A percentile compares a stretch with the other conserved stretches of the same genome.
Evolutionary conservation across 2,329 filamentous ascomycete genomes (phyloP).

Genomic region (Hypoxylon sp.): DNA sequence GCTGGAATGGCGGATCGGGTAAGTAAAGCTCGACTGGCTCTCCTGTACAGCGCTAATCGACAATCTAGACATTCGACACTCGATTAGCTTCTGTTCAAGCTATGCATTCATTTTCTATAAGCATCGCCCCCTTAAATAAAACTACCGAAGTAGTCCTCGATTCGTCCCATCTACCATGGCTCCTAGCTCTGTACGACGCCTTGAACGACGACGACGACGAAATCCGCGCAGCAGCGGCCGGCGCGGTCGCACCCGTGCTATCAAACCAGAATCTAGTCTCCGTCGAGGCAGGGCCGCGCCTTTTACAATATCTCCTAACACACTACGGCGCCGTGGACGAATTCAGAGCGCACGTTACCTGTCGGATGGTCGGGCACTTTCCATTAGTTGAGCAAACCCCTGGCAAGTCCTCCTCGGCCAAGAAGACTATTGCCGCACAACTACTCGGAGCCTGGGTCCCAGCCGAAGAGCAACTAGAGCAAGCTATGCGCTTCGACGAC

Average conservation of each 20-base stretch:
- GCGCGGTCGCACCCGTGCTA: constrained; percentile 58
- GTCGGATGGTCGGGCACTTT: constrained; percentile 53
- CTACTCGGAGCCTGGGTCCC: constrained; percentile 32
- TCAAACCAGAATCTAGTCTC: constrained; percentile 53
- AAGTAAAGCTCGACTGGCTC: constrained; percentile 26
- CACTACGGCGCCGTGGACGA: constrained; percentile 47
- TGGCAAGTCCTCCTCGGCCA: too few relatives aligned
- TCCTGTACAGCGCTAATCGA: background rate
- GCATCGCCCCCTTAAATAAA: constrained; percentile 41
- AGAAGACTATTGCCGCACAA: constrained; percentile 4
- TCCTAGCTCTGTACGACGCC: constrained; percentile 75
- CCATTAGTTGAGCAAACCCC: too few relatives aligned
- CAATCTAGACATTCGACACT: constrained; percentile 67
- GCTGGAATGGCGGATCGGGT: constrained; percentile 60
- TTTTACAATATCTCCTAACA: constrained; percentile 54
- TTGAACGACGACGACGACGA: constrained; percentile 94
- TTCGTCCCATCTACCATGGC: constrained; percentile 59
- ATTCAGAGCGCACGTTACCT: constrained; percentile 53
- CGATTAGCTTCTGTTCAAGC: constrained; percentile 68
- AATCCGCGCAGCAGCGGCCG: constrained; percentile 72
- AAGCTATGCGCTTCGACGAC: constrained; percentile 64
- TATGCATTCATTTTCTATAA: constrained; percentile 59
- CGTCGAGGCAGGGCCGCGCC: constrained; percentile 56
- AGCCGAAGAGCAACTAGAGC: constrained; percentile 52
- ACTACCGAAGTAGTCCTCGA: constrained; percentile 39